phyloP scores from a whole-genome alignment of 1,284 basidiomycete genomes.

The Naganishia sp. region DNA sequence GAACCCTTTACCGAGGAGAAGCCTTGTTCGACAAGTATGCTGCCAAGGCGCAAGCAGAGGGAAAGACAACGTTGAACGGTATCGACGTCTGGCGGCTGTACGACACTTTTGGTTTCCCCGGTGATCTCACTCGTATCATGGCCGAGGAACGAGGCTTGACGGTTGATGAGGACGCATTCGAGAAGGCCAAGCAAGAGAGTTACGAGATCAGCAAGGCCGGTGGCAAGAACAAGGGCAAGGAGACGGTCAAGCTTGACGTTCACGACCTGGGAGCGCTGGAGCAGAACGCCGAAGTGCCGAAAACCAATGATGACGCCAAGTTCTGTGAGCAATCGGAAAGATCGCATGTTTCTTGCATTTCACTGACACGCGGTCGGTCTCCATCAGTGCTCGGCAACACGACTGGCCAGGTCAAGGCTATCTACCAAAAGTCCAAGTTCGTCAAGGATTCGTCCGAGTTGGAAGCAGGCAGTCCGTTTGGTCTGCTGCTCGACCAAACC shows the following conservation, averaged over 20 bases:
- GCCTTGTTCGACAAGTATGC: constrained; percentile 94
- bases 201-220: constrained; percentile 87
- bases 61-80: constrained; percentile 72
- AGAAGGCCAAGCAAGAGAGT: constrained; percentile 80
- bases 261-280: constrained; percentile 90
- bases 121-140: constrained; percentile 95
- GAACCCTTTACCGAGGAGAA: constrained; percentile 94
- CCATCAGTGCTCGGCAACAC: constrained; percentile 70
- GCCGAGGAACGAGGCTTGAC: constrained; percentile 86
- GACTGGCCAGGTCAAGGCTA: constrained; percentile 74
- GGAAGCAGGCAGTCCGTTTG: constrained; percentile 67
- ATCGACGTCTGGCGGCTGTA: constrained; percentile 96
- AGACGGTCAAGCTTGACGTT: constrained; percentile 86
- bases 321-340: constrained; percentile 64
- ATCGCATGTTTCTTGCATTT: background rate
- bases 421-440: constrained; percentile 83
- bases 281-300: constrained; percentile 74
- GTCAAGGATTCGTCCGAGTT: constrained; percentile 66
- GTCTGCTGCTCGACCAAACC: constrained; percentile 88
- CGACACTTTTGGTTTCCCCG: constrained; percentile 98
- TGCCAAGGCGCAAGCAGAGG: constrained; percentile 65
- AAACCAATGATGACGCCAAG: constrained; percentile 91
- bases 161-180: constrained; percentile 87
- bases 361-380: constrained; percentile 15
- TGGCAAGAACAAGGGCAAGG: constrained; percentile 67